Evolutionary conservation across 768 basidiomycete species (phyloP).

Genomic region (Suillus ampliporus): DNA sequence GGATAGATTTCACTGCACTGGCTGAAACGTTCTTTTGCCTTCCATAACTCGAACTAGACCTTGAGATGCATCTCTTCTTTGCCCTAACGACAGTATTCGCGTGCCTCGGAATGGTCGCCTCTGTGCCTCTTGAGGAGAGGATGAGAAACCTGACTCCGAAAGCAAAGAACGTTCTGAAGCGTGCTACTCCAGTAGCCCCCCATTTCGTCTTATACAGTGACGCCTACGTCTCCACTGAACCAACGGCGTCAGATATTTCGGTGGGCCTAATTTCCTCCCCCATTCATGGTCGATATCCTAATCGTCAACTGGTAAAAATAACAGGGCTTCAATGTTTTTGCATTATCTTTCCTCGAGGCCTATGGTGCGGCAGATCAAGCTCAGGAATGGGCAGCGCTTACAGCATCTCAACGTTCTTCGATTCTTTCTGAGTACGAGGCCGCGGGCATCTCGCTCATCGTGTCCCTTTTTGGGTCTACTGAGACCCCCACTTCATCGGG

Average conservation of each 20-base stretch:
- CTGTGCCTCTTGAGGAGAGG: slow-evolving; percentile 28
- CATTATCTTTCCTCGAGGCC: slow-evolving; percentile 48
- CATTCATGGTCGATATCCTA: slow-evolving; percentile 8
- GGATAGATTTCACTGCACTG: slow-evolving; percentile 4
- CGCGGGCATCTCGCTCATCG: slow-evolving; percentile 63
- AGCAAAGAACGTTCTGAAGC: slow-evolving; percentile 28
- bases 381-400: slow-evolving; percentile 48
- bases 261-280: slow-evolving; percentile 31
- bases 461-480: slow-evolving; percentile 57
- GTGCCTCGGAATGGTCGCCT: slow-evolving; percentile 16
- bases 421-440: slow-evolving; percentile 54
- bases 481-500: slow-evolving; percentile 48
- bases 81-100: slow-evolving; percentile 15
- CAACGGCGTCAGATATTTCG: slow-evolving; percentile 48
- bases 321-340: slow-evolving; percentile 28
- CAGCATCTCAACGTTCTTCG: slow-evolving; percentile 42
- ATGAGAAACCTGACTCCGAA: slow-evolving; percentile 25
- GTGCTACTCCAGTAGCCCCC: slow-evolving; percentile 50
- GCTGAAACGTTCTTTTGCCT: not conserved
- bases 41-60: not conserved
- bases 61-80: slow-evolving; percentile 23
- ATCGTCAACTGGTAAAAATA: not conserved
- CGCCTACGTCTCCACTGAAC: slow-evolving; percentile 48
- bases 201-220: slow-evolving; percentile 52
- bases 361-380: slow-evolving; percentile 53